Evolutionary conservation across 208 protist genomes (phyloP), one percentile per base, ranked within the genome.

Genomic region (Leishmania martiniquensis): DNA sequence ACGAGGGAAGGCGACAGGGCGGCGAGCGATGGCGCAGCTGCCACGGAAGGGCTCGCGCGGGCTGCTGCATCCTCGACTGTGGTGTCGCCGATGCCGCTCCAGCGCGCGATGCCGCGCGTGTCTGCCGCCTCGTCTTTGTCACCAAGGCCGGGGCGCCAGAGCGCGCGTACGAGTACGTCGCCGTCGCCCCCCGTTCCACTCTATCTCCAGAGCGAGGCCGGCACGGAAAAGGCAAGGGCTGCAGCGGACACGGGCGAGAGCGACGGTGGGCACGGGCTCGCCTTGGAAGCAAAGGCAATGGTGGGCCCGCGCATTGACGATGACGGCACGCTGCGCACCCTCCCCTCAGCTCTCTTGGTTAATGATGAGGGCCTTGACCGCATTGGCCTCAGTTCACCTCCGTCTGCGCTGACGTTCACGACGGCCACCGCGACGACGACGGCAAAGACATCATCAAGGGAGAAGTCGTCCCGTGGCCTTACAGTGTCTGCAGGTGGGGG

Each of bases 391-490:
- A 15, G 29, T 69, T 6, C 29, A 20, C 4, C 29, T 47, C 42
- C 65, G 42, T 34, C 65, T 20, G 65, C 42, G 12, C 25, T 9
- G 42, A 42, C 65, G n/a, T 25, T 72, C 68, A 55, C 47, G 4
- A 54, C 29, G 47, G 47, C 47, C n/a, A 57, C 42, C 45, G 44
- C 44, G 17, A 29, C 32, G 45, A 54, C 44, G 10, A 22, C 44
- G 68, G 57, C 66, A 22, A 34, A 7, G 47, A 72, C 68, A 42
- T 72, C 68, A 57, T 65, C 80, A n/a, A 37, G 69, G 6, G 74
- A 80, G 22, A 69, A 60, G 68, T 84, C 80, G 20, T 84, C 80
- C 1, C 80, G 71, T 13, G 80, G 80, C 22, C 34, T 84, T 74
- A 76, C 75, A 34, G 62, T 68, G 12, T 84, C 80, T 4, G 54